Evolutionary conservation across 1,284 basidiomycete genomes (phyloP).

Genomic region (Phellopilus nigrolimitatus): DNA sequence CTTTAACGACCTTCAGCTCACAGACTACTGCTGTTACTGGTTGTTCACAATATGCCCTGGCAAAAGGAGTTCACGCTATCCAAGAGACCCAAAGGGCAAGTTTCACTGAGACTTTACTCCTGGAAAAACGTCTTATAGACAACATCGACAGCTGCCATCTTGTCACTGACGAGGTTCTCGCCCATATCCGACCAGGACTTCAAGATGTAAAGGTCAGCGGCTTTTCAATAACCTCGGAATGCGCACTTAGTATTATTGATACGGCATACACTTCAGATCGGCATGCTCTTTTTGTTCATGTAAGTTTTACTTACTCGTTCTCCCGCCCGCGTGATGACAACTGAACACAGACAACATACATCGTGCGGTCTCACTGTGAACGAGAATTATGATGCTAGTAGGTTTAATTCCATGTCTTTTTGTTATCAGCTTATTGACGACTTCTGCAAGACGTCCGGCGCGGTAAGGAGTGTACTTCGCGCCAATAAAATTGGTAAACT

Average conservation of each 20-base stretch:
- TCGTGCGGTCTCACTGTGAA: conserved; percentile 86
- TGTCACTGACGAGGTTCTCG: conserved; percentile 76
- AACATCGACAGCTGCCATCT: conserved; percentile 88
- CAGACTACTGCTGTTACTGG: too few relatives aligned
- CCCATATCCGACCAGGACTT: conserved; percentile 71
- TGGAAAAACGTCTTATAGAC: too few relatives aligned
- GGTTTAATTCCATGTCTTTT: conserved; percentile 21
- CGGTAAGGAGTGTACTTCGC: conserved; percentile 33
- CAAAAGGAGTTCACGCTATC: conserved; percentile 79
- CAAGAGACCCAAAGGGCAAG: conserved; percentile 54
- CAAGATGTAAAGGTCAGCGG: conserved; percentile 56
- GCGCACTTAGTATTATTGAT: not conserved
- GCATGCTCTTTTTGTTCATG: conserved; percentile 29
- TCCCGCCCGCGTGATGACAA: conserved; percentile 48
- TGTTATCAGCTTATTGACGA: not conserved
- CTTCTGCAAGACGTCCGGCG: conserved; percentile 48
- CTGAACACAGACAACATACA: conserved; percentile 71
- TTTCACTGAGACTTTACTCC: too few relatives aligned
- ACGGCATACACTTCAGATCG: conserved; percentile 22
- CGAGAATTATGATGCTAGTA: conserved; percentile 78
- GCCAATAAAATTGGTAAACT: conserved; percentile 16
- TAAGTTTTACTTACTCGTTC: conserved; percentile 57
- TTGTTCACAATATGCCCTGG: too few relatives aligned
- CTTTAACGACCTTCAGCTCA: too few relatives aligned
- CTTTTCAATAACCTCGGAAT: not conserved